Conservation (phyloP, 768 basidiomycete species). For the Collybia sordida region DNA sequence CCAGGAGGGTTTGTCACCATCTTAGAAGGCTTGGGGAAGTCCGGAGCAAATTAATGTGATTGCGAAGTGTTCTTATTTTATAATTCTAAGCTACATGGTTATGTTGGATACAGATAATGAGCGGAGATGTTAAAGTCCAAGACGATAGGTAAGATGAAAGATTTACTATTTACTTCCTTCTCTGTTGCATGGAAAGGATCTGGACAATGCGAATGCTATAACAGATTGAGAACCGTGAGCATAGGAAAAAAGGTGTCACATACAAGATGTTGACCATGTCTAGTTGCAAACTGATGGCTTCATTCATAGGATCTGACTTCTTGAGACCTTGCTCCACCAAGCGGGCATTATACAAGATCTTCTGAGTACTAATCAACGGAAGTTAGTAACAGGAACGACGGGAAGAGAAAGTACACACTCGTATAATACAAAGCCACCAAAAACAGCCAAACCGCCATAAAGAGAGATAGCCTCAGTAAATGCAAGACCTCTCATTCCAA, state of each 20-base stretch:
- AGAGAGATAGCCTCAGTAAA: conserved; percentile 76
- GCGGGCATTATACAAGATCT: conserved; percentile 76
- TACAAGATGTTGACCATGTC: conserved; percentile 92
- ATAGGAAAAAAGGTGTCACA: conserved; percentile 18
- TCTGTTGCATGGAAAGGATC: conserved; percentile 69
- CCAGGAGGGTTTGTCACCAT: conserved; percentile 82
- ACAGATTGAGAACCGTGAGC: background rate
- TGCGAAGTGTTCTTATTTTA: background rate
- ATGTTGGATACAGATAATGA: background rate
- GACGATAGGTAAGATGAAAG: background rate
- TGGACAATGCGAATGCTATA: conserved; percentile 77
- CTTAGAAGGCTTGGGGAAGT: conserved; percentile 63
- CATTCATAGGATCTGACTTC: conserved; percentile 72
- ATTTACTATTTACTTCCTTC: conserved; percentile 28
- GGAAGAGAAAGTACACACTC: conserved; percentile 52
- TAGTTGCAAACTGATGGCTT: conserved; percentile 76
- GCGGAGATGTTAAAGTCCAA: background rate
- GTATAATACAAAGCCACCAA: conserved; percentile 83
- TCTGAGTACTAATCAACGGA: conserved; percentile 65
- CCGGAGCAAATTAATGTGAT: conserved; percentile 15
- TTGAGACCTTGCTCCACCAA: conserved; percentile 68
- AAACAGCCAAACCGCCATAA: conserved; percentile 88
- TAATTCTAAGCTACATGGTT: conserved; percentile 2
- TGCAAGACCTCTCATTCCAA: conserved; percentile 75
- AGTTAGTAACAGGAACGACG: background rate